These are phyloP conservation scores for Sparassis latifolia DNA, from an alignment of 1,284 basidiomycete genomes.

Conservation along the genomic window DNA sequence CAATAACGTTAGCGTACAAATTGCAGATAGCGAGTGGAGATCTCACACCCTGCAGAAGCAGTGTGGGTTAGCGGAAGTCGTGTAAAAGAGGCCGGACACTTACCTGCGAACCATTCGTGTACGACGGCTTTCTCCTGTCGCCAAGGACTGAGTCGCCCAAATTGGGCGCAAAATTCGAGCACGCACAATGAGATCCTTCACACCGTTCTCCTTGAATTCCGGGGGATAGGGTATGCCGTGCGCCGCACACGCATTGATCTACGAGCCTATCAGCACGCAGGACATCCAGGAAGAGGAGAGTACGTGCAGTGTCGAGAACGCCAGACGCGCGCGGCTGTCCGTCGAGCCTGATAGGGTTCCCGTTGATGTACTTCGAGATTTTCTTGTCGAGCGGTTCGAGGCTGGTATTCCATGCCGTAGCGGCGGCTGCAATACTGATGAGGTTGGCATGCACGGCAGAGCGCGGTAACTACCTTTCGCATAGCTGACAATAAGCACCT, in stretches of 20 bases:
- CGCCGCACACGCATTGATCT: conserved; percentile 64
- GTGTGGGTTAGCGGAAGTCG: not conserved
- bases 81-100: conserved; percentile 17
- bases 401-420: conserved; percentile 56
- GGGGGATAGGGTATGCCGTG: conserved; percentile 66
- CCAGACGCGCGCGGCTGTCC: conserved; percentile 75
- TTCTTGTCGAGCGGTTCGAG: conserved; percentile 59
- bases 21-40: conserved; percentile 2
- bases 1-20: not conserved
- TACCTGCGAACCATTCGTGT: conserved; percentile 75
- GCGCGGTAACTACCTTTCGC: conserved; percentile 36
- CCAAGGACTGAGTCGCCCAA: not conserved
- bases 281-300: not conserved
- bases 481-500: conserved; percentile 55
- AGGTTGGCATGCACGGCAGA: not conserved
- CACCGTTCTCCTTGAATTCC: conserved; percentile 58
- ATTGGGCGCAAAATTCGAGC: conserved; percentile 12
- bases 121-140: conserved; percentile 66
- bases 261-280: not conserved
- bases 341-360: conserved; percentile 65
- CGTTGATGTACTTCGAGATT: conserved; percentile 65
- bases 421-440: conserved; percentile 43
- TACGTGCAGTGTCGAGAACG: conserved; percentile 68
- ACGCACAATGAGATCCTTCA: conserved; percentile 55
- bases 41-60: conserved; percentile 24